phyloP scores from a whole-genome alignment of 345 rosid species.

The Pistacia atlantica region DNA sequence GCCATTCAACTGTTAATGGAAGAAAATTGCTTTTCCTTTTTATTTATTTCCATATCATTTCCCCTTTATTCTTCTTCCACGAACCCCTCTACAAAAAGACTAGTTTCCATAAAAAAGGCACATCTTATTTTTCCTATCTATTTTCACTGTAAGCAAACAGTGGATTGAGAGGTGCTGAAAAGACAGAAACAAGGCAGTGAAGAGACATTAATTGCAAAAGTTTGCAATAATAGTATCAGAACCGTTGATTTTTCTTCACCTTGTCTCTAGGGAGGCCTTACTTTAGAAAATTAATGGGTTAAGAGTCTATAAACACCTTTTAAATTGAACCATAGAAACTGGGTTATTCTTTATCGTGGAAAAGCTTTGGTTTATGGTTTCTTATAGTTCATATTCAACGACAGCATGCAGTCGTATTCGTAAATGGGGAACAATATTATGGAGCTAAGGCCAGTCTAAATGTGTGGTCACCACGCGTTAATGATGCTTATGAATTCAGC shows the following conservation, averaged over 20 bases:
- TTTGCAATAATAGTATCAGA: not conserved
- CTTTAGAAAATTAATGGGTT: not conserved
- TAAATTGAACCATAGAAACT: not conserved
- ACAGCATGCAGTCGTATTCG: conserved; percentile 98
- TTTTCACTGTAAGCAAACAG: not conserved
- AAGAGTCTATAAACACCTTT: too few species aligned
- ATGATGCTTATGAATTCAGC: conserved; percentile 81
- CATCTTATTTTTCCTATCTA: not conserved
- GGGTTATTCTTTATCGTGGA: not conserved
- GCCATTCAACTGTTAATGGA: conserved; percentile 29
- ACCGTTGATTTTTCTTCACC: not conserved
- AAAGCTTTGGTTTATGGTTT: not conserved
- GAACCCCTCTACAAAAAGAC: not conserved
- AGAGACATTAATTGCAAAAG: not conserved
- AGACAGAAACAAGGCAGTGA: not conserved
- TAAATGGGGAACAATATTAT: conserved; percentile 79
- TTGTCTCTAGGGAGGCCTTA: not conserved
- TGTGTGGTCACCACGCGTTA: conserved; percentile 88
- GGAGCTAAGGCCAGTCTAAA: conserved; percentile 96
- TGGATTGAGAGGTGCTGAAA: not conserved
- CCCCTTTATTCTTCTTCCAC: conserved; percentile 7
- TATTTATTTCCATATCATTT: not conserved
- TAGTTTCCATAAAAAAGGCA: conserved; percentile 2
- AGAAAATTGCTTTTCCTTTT: too few species aligned
- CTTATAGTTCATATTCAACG: not conserved